phyloP scores from a whole-genome alignment of 2,329 filamentous ascomycete genomes.

The Aspergillus sp. region DNA sequence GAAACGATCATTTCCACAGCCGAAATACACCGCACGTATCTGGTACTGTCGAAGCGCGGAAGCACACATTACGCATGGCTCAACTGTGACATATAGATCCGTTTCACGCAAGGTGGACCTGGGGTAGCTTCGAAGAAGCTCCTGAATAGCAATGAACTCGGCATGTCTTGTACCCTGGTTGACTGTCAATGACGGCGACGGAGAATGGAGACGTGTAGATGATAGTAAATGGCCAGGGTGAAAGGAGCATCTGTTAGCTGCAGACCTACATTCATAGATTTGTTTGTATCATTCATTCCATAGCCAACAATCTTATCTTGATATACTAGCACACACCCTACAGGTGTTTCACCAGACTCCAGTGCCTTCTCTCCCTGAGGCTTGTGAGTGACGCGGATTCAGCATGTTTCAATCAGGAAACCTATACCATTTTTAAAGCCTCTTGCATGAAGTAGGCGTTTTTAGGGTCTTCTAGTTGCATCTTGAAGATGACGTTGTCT shows the following conservation, averaged over 20 bases:
- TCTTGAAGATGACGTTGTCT: neutral
- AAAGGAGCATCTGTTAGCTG: neutral
- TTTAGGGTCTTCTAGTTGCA: slow-evolving; percentile 18
- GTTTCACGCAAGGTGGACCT: slow-evolving; percentile 69
- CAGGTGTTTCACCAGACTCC: slow-evolving; percentile 84
- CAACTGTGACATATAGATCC: slow-evolving; percentile 92
- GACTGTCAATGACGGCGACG: neutral
- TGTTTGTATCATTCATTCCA: slow-evolving; percentile 97
- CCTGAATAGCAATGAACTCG: slow-evolving; percentile 82
- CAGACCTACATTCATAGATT: slow-evolving; percentile 64
- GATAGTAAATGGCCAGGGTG: neutral
- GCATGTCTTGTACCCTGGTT: slow-evolving; percentile 85
- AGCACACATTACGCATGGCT: slow-evolving; percentile 98
- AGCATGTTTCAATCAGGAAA: neutral
- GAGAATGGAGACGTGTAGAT: neutral
- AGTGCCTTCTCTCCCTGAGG: slow-evolving; percentile 79
- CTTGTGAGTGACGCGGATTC: neutral
- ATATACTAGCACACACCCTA: slow-evolving; percentile 91
- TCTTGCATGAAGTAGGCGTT: slow-evolving; percentile 75
- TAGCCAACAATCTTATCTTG: slow-evolving; percentile 74
- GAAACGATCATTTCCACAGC: slow-evolving; percentile 94
- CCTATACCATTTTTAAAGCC: slow-evolving; percentile 75
- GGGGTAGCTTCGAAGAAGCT: slow-evolving; percentile 64
- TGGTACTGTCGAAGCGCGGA: slow-evolving; percentile 84
- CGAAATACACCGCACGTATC: slow-evolving; percentile 89